Evolutionary conservation across 2,329 filamentous ascomycete genomes (phyloP), one percentile per base, ranked within the genome.

Genomic region (Cryphonectria radicalis): DNA sequence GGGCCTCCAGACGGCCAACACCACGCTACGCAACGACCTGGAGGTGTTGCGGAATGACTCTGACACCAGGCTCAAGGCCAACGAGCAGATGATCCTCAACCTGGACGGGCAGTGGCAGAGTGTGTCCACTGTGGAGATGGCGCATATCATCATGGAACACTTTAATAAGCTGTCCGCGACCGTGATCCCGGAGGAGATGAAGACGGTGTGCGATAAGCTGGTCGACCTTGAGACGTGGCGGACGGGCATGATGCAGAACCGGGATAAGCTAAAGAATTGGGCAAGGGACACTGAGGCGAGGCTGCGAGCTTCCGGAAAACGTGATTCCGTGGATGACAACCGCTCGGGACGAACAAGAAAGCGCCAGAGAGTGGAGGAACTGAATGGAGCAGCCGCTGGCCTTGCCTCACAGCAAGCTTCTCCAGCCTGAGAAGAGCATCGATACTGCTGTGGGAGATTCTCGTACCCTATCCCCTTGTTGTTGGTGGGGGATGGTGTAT

Each of bases 81-180:
- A 68, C 11, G 71, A 73, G 40, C 63, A 40, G 40, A 71, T 71
- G 71, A 63, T 69, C 5, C 57, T 67, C 22, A 67, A 55, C 13
- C 63, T 71, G 59, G 65, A 66, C 25, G 65, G 57, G n/a, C 71
- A 73, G 42, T 73, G 67, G 66, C 68, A 69, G 63, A 73, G 69
- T 25, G 14, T 69, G 63, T 64, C 37, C 28, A 73, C 69, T n/a
- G 13, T 28, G 32, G 69, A 73, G 0, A 57, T 71, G 66, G 69
- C 71, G 14, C 46, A 66, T 8, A 59, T 53, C 42, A 73, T 73
- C 14, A 59, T 71, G 63, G 69, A 71, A 4, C 42, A 73, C n/a
- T 32, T 73, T 11, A 69, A 70, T n/a, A 66, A 50, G 11, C 43
- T 73, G 13, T 66, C 65, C 37, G 19, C 69, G 4, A 42, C 42